These are phyloP conservation scores for Cryptococcus deneoformans DNA, from an alignment of 1,284 basidiomycete genomes.

Conservation along the genomic window DNA sequence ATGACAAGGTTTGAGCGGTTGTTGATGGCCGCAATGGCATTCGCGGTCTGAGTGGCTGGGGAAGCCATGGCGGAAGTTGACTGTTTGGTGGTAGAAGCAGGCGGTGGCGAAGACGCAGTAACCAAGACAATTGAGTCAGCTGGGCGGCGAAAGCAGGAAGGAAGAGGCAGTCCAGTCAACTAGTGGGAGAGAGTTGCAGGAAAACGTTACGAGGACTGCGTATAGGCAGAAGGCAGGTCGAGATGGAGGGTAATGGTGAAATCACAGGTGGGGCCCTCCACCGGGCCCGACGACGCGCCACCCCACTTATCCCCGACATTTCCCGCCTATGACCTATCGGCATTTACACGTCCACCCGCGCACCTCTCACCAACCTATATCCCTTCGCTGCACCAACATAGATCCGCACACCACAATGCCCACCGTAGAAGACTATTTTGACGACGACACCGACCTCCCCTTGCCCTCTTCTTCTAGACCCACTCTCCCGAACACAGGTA, in stretches of 20 bases:
- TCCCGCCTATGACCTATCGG: background rate
- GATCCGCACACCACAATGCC: conserved; percentile 31
- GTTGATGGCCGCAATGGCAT: conserved; percentile 45
- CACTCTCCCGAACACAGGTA: conserved; percentile 63
- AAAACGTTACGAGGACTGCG: background rate
- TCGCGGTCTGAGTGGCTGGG: conserved; percentile 40
- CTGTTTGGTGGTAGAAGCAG: conserved; percentile 5
- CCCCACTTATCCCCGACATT: conserved; percentile 9
- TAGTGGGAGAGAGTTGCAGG: background rate
- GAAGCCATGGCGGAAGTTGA: conserved; percentile 25
- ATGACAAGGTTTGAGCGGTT: conserved; percentile 51
- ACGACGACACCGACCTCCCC: conserved; percentile 80
- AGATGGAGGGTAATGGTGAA: background rate
- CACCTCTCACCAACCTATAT: background rate
- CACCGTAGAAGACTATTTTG: conserved; percentile 58
- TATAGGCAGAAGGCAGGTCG: background rate
- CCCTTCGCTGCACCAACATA: background rate
- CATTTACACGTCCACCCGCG: background rate
- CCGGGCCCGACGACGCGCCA: conserved; percentile 6
- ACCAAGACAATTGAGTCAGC: background rate
- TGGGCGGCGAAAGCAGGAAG: background rate
- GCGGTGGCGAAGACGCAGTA: background rate
- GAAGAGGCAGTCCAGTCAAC: background rate
- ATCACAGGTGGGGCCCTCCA: background rate
- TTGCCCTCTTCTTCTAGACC: conserved; percentile 52